Evolutionary conservation across 1,139 yeast species (phyloP).

Genomic region (Pneumocystis carinii): DNA sequence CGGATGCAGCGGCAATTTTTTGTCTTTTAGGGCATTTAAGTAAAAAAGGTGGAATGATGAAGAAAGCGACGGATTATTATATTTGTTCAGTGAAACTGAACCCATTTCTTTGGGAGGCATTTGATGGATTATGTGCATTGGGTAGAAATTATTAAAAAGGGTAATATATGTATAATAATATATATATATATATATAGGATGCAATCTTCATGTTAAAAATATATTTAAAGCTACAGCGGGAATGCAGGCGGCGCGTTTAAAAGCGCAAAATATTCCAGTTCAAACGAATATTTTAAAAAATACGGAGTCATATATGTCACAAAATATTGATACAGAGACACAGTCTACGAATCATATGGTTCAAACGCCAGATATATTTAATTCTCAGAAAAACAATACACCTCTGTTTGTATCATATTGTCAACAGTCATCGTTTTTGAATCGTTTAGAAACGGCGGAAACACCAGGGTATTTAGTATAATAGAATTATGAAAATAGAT

Average conservation of each 20-base stretch:
- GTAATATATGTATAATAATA: not conserved
- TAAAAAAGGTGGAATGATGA: slow-evolving; percentile 43
- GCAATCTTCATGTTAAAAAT: slow-evolving; percentile 45
- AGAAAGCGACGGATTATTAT: slow-evolving; percentile 52
- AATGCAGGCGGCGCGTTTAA: not conserved
- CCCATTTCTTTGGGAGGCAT: slow-evolving; percentile 78
- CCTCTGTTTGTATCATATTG: not conserved
- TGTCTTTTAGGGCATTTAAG: slow-evolving; percentile 53
- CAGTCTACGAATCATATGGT: not conserved
- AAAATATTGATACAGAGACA: not conserved
- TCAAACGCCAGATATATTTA: not conserved
- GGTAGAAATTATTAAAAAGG: slow-evolving; percentile 29
- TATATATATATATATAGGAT: slow-evolving; percentile 15
- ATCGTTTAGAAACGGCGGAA: not conserved
- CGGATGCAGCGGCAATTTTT: slow-evolving; percentile 52
- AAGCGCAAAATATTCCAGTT: not conserved
- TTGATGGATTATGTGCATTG: slow-evolving; percentile 56
- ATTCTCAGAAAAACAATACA: not conserved
- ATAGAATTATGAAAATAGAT: not conserved
- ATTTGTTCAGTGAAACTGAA: slow-evolving; percentile 54
- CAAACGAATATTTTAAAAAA: not conserved
- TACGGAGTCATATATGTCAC: not conserved
- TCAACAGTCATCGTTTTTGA: not conserved
- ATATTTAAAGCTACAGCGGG: slow-evolving; percentile 27
- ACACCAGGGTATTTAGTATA: not conserved